Evolutionary conservation across 441 rosid genomes (phyloP).

Genomic region (Theobroma grandiflorum): DNA sequence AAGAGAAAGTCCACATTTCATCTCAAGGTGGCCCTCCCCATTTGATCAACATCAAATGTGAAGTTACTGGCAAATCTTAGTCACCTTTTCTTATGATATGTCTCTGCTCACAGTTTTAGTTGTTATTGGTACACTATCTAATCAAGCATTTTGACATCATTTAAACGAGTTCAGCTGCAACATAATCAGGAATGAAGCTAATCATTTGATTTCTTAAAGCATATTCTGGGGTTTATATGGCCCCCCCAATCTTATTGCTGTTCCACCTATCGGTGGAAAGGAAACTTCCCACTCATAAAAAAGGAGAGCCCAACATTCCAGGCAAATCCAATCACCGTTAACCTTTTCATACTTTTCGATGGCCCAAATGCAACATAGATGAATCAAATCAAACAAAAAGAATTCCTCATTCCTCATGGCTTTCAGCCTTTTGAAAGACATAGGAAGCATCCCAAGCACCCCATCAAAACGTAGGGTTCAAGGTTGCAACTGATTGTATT

Average conservation of each 20-base stretch:
- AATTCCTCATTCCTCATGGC: conserved; percentile 56
- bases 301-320: conserved; percentile 43
- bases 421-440: conserved; percentile 64
- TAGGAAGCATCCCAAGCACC: conserved; percentile 57
- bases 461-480: conserved; percentile 48
- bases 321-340: conserved; percentile 44
- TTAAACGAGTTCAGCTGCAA: neutral
- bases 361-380: conserved; percentile 50
- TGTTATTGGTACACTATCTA: neutral
- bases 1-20: neutral
- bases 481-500: conserved; percentile 26
- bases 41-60: neutral
- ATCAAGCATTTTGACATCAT: conserved; percentile 24
- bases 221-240: conserved; percentile 15
- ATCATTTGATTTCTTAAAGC: conserved; percentile 9
- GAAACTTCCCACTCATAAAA: conserved; percentile 36
- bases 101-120: neutral
- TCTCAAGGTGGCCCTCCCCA: neutral
- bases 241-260: conserved; percentile 26
- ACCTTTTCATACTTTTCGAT: conserved; percentile 39
- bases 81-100: neutral
- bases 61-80: neutral
- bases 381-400: conserved; percentile 61
- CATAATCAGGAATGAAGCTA: neutral
- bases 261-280: conserved; percentile 28